These are phyloP conservation scores for Phytophthora sansomeana DNA, from an alignment of 352 stramenopile genomes.

Conservation along the genomic window DNA sequence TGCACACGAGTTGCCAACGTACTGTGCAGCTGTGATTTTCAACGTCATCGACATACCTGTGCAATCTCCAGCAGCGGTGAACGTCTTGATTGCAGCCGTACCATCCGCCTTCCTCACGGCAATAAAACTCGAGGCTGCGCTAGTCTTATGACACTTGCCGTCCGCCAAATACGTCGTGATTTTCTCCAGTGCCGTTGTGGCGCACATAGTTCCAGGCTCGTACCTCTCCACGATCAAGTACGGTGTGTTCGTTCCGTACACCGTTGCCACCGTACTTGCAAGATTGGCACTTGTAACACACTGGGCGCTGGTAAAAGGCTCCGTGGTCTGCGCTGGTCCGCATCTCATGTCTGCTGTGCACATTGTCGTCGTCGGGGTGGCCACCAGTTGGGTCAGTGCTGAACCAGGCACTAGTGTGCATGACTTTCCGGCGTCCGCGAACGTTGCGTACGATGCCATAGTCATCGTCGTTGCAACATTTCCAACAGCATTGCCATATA, in stretches of 20 bases:
- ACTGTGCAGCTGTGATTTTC: background rate
- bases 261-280: background rate
- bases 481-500: too few species aligned
- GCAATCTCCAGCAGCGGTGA: background rate
- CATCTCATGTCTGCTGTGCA: too few species aligned
- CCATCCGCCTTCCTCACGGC: background rate
- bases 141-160: conserved; percentile 9
- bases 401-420: too few species aligned
- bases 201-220: background rate
- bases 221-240: conserved; percentile 5
- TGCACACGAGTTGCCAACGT: background rate
- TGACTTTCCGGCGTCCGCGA: too few species aligned
- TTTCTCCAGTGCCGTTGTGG: background rate
- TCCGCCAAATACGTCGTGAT: conserved; percentile 3
- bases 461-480: too few species aligned
- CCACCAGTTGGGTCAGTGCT: too few species aligned
- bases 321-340: too few species aligned
- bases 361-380: too few species aligned
- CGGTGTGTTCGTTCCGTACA: background rate
- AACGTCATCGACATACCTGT: background rate
- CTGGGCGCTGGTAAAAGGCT: too few species aligned
- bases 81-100: background rate
- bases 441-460: too few species aligned
- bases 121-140: background rate
- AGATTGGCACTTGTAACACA: too few species aligned